Percentiles rank a stretch among this genome's conserved stretches.
Evolutionary conservation across 2,329 filamentous ascomycete genomes (phyloP).

Genomic region (Ophiocordyceps camponoti-leonardi): DNA sequence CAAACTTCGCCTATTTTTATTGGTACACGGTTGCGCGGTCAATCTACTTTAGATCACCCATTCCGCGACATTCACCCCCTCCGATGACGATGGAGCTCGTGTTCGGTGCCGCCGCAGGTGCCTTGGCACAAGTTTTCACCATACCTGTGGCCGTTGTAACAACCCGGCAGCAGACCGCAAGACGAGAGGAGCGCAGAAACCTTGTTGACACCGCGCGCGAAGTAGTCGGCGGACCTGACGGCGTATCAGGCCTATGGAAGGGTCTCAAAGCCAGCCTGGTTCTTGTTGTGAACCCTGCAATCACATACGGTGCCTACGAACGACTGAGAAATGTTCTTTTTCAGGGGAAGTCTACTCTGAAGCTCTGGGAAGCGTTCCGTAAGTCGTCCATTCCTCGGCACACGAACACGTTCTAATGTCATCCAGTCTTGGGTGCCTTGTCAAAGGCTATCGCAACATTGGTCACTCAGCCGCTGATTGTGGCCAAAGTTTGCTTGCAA

Average conservation of each 20-base stretch:
- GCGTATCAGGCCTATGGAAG: conserved; percentile 77
- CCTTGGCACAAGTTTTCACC: conserved; percentile 85
- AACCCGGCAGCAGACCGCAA: conserved; percentile 87
- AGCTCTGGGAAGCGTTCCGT: conserved; percentile 83
- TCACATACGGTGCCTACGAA: conserved; percentile 96
- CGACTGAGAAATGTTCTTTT: conserved; percentile 64
- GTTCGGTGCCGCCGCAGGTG: conserved; percentile 75
- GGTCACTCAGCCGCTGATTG: conserved; percentile 84
- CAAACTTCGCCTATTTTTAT: conserved; percentile 99
- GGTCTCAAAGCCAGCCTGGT: conserved; percentile 92
- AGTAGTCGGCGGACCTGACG: conserved; percentile 80
- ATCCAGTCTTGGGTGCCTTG: conserved; percentile 67
- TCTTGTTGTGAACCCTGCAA: conserved; percentile 87
- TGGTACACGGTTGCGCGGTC: conserved; percentile 86
- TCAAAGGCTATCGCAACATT: conserved; percentile 89
- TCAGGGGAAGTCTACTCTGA: conserved; percentile 57
- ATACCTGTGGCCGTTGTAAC: conserved; percentile 94
- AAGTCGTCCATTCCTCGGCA: conserved; percentile 22
- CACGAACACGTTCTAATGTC: background rate
- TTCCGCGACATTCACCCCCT: conserved; percentile 32
- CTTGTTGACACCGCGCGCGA: conserved; percentile 76
- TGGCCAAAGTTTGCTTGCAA: conserved; percentile 92
- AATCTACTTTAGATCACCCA: conserved; percentile 51
- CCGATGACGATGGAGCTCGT: conserved; percentile 69
- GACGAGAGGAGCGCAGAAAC: conserved; percentile 68